phyloP scores from a whole-genome alignment of 2,329 filamentous ascomycete species.

The Chaetomium sp. region DNA sequence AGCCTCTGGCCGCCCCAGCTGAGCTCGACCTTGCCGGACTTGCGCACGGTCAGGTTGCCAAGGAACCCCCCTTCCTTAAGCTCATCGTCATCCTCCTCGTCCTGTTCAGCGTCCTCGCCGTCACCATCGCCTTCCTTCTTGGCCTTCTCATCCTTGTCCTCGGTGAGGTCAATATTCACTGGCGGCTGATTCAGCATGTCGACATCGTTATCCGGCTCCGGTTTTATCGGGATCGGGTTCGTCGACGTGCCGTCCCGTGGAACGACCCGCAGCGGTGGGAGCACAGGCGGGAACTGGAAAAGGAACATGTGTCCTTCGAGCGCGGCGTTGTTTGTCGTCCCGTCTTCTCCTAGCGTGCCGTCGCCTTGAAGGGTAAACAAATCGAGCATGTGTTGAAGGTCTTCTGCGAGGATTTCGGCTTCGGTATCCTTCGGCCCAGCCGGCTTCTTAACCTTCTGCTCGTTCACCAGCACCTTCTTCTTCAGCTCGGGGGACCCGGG shows the following conservation, averaged over 20 bases:
- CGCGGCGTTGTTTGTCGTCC: constrained; percentile 29
- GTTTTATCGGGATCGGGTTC: constrained; percentile 44
- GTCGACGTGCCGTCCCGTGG: constrained; percentile 19
- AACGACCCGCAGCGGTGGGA: constrained; percentile 54
- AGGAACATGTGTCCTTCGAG: constrained; percentile 61
- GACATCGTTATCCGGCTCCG: constrained; percentile 45
- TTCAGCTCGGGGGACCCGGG: constrained; percentile 41
- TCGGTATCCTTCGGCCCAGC: constrained; percentile 34
- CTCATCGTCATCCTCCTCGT: constrained; percentile 38
- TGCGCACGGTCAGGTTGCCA: constrained; percentile 61
- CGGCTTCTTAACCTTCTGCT: constrained; percentile 26
- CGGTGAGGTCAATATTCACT: constrained; percentile 49
- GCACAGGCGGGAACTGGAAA: constrained; percentile 65
- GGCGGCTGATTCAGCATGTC: constrained; percentile 43
- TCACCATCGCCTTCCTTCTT: constrained; percentile 34
- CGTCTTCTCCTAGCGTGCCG: constrained; percentile 22
- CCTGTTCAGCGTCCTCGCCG: constrained; percentile 32
- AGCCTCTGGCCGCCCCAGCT: constrained; percentile 63
- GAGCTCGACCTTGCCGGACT: constrained; percentile 63
- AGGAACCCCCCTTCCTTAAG: constrained; percentile 57
- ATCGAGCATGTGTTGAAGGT: constrained; percentile 40
- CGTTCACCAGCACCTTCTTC: constrained; percentile 37
- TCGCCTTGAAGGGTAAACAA: constrained; percentile 37
- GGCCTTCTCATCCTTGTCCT: constrained; percentile 31
- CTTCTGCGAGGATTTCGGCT: constrained; percentile 40